A percentile compares a stretch with the other conserved stretches of the same genome.
Evolutionary conservation across 345 rosid genomes (phyloP).

Genomic region (Citrus medica): DNA sequence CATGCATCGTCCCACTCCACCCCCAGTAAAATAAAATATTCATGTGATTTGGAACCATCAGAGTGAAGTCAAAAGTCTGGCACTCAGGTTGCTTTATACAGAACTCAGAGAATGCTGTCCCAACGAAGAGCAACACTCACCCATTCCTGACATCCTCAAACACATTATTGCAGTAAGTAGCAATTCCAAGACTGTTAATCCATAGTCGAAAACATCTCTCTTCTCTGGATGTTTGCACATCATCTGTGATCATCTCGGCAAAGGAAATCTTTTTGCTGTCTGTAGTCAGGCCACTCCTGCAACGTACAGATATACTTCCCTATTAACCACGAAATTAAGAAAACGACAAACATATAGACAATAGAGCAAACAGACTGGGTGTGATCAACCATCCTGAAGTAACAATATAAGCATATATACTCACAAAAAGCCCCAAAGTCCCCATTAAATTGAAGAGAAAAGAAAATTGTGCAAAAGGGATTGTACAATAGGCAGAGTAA

Average conservation of each 20-base stretch:
- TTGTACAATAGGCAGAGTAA: not conserved
- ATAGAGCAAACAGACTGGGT: not conserved
- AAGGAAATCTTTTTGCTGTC: conserved; percentile 66
- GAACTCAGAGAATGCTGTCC: not conserved
- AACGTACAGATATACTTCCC: conserved; percentile 18
- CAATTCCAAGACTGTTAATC: conserved; percentile 89
- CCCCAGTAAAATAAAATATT: not conserved
- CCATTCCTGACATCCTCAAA: conserved; percentile 93
- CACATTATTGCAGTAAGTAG: conserved; percentile 72
- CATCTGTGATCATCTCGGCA: conserved; percentile 94
- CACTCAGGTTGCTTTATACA: not conserved
- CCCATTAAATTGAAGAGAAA: not conserved
- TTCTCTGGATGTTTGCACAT: conserved; percentile 75
- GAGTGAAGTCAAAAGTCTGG: not conserved
- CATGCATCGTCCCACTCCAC: not conserved
- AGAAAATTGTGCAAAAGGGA: too few relatives aligned
- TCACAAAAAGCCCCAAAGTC: not conserved
- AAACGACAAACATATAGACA: not conserved
- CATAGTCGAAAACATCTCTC: conserved; percentile 91
- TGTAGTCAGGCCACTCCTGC: conserved; percentile 80
- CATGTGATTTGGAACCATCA: not conserved
- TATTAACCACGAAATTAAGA: not conserved
- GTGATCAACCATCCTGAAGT: not conserved
- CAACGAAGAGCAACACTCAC: conserved; percentile 30
- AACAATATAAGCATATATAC: not conserved